These are phyloP conservation scores for Aspergillus glaucus DNA, from an alignment of 2,329 filamentous ascomycete genomes.

Conservation along the genomic window DNA sequence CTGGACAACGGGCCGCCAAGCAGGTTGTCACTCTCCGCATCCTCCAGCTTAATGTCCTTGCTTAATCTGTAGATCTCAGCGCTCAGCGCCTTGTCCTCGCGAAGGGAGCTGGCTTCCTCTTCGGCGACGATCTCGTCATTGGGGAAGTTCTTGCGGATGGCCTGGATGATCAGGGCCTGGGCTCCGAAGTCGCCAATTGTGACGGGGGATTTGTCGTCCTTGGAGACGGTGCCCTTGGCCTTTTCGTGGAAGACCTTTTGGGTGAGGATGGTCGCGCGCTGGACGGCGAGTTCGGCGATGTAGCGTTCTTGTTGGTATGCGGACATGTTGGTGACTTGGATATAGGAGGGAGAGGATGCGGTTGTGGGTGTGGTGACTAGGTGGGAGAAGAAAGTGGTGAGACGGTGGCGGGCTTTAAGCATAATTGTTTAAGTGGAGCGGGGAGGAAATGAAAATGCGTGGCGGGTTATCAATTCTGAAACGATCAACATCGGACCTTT, in stretches of 20 bases:
- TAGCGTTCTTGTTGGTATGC: conserved; percentile 69
- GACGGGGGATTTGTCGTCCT: conserved; percentile 92
- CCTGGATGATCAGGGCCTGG: conserved; percentile 89
- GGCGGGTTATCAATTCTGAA: too few species aligned
- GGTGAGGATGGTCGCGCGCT: conserved; percentile 70
- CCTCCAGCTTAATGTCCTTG: conserved; percentile 61
- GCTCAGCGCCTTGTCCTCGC: conserved; percentile 62
- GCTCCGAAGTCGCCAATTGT: conserved; percentile 98
- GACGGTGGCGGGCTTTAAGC: conserved; percentile 33
- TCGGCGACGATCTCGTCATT: conserved; percentile 87
- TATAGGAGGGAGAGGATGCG: conserved; percentile 14
- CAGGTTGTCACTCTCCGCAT: conserved; percentile 57
- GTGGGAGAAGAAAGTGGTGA: conserved; percentile 32
- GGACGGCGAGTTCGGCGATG: conserved; percentile 80
- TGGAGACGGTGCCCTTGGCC: conserved; percentile 88
- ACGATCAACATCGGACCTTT: too few species aligned
- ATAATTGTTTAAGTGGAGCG: conserved; percentile 16
- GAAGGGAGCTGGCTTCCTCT: conserved; percentile 79
- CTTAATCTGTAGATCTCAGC: conserved; percentile 82
- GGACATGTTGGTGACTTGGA: conserved; percentile 31
- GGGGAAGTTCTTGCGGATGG: conserved; percentile 84
- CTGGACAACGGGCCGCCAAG: conserved; percentile 64
- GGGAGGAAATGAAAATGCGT: too few species aligned
- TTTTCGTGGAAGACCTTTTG: conserved; percentile 78
- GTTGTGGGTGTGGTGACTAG: conserved; percentile 14